Percentiles rank a stretch among this genome's conserved stretches.
These are phyloP conservation scores for Margaritispora aquatica DNA, from an alignment of 495 filamentous ascomycete species.

Conservation along the genomic window DNA sequence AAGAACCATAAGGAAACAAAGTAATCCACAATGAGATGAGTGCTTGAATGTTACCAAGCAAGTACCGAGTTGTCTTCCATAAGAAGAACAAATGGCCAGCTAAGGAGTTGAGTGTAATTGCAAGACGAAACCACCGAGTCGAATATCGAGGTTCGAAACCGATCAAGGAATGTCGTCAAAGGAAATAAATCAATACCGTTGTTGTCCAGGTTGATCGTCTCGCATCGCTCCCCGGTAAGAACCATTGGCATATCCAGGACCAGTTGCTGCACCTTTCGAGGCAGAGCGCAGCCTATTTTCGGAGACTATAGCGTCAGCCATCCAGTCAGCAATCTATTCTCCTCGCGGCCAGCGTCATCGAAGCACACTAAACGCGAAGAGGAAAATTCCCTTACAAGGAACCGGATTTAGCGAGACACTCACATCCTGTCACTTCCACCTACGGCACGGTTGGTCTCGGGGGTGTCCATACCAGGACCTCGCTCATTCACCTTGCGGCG, in stretches of 20 bases:
- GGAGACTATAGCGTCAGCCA: constrained; percentile 86
- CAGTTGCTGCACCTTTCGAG: constrained; percentile 75
- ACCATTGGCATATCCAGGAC: constrained; percentile 49
- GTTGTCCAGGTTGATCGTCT: constrained; percentile 51
- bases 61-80: constrained; percentile 11
- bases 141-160: constrained; percentile 17
- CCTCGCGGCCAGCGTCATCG: constrained; percentile 69
- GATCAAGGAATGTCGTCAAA: constrained; percentile 21
- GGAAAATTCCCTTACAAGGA: constrained; percentile 90
- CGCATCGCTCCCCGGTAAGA: constrained; percentile 67
- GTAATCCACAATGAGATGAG: constrained; percentile 23
- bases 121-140: constrained; percentile 23
- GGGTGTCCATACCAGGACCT: constrained; percentile 57
- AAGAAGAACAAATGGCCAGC: constrained; percentile 18
- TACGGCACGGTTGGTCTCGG: constrained; percentile 81
- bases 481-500: constrained; percentile 81
- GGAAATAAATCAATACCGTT: constrained; percentile 50
- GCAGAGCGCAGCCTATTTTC: constrained; percentile 93
- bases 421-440: constrained; percentile 98
- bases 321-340: constrained; percentile 62
- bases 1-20: constrained; percentile 21
- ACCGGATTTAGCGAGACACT: constrained; percentile 69
- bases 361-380: constrained; percentile 81
- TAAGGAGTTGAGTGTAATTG: constrained; percentile 19
- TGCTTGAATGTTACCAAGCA: constrained; percentile 14